These are phyloP conservation scores for Chaetoceros tenuissimus DNA, from an alignment of 108 stramenopile species.

Conservation along the genomic window DNA sequence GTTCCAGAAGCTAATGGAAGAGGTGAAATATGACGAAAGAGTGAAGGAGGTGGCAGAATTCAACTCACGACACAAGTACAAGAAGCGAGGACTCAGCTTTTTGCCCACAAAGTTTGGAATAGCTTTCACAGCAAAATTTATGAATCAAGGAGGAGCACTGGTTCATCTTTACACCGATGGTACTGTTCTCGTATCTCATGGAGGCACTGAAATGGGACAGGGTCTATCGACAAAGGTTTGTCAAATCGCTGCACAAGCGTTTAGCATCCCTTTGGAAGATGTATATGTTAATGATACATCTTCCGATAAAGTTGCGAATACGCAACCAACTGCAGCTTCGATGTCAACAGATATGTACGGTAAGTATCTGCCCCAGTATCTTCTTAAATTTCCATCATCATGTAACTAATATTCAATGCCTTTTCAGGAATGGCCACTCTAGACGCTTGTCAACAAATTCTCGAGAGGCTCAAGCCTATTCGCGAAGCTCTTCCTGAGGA, in stretches of 20 bases:
- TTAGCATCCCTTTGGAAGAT: conserved; percentile 72
- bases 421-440: conserved; percentile 73
- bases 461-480: conserved; percentile 70
- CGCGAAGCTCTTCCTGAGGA: conserved; percentile 58
- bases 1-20: conserved; percentile 55
- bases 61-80: conserved; percentile 74
- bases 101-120: conserved; percentile 95
- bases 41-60: conserved; percentile 61
- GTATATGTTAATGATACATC: conserved; percentile 91
- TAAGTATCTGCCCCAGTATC: background rate
- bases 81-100: conserved; percentile 78
- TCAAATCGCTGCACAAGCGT: conserved; percentile 89
- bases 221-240: conserved; percentile 93
- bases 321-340: conserved; percentile 85
- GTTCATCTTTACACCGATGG: conserved; percentile 92
- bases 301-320: conserved; percentile 87
- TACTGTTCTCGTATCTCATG: conserved; percentile 86
- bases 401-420: background rate
- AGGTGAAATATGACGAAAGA: conserved; percentile 50
- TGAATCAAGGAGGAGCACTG: conserved; percentile 92
- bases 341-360: conserved; percentile 92
- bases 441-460: conserved; percentile 89
- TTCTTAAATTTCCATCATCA: background rate
- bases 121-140: conserved; percentile 70
- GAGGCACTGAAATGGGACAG: conserved; percentile 97